Conservation (phyloP, 139 green algal genomes). For the Yamagishiella unicocca region DNA sequence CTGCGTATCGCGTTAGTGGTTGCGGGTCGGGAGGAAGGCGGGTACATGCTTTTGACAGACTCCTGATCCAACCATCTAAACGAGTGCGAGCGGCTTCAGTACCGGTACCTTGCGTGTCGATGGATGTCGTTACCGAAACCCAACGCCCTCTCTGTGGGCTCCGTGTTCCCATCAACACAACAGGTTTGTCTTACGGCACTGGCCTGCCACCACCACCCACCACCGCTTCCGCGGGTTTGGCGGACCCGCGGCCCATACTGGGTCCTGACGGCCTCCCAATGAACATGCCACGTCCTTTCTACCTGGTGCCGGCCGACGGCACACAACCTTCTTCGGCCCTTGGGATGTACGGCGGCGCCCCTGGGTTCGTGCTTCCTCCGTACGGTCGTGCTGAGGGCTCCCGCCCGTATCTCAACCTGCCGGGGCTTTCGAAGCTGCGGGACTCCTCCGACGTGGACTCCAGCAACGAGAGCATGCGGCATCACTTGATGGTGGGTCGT, state of each 20-base stretch:
- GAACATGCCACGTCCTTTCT: conserved; percentile 24
- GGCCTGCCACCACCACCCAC: background rate
- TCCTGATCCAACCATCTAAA: no score
- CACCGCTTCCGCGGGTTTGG: background rate
- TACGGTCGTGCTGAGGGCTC: background rate
- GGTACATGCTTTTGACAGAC: no score
- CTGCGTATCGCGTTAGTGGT: no score
- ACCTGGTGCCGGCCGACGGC: conserved; percentile 30
- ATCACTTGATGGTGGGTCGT: conserved; percentile 11
- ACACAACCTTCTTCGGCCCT: background rate
- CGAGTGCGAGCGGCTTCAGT: no score
- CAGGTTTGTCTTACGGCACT: conserved; percentile 31
- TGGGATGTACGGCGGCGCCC: background rate
- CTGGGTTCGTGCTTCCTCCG: background rate
- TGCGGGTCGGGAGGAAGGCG: no score
- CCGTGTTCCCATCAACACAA: no score
- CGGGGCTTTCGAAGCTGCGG: conserved; percentile 35
- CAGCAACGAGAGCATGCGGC: conserved; percentile 35
- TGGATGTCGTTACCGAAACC: no score
- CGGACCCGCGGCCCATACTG: background rate
- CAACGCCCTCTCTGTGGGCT: no score
- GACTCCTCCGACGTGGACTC: conserved; percentile 40
- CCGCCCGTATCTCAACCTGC: background rate
- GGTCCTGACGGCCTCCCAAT: background rate
- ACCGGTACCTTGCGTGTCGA: no score